Conservation (phyloP, 768 basidiomycete genomes). For the Lactarius trivialis region DNA sequence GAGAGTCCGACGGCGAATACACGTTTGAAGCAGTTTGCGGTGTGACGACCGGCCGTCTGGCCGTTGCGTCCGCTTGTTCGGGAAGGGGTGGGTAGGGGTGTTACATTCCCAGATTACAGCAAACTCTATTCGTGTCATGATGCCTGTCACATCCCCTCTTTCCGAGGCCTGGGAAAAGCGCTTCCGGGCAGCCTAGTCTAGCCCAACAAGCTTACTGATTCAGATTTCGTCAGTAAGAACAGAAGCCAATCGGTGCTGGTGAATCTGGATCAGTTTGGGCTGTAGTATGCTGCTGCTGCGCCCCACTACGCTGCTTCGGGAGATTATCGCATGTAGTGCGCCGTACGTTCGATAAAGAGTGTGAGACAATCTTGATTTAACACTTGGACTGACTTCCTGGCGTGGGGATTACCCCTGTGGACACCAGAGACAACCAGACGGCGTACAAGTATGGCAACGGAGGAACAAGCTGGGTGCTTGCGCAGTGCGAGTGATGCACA, state of each 20-base stretch:
- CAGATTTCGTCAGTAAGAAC: constrained; percentile 8
- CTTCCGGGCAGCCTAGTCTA: neutral
- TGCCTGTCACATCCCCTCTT: constrained; percentile 3
- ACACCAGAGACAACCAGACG: neutral
- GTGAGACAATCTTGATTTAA: neutral
- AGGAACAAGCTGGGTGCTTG: neutral
- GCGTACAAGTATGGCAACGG: neutral
- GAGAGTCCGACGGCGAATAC: neutral
- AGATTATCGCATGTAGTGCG: neutral
- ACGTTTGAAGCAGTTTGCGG: constrained; percentile 7
- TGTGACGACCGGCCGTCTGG: neutral
- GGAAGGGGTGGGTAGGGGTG: constrained; percentile 7
- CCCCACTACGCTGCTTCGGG: neutral
- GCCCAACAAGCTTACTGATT: constrained; percentile 7
- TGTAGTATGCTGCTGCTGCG: neutral
- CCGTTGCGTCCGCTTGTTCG: constrained; percentile 4
- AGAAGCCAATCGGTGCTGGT: constrained; percentile 13
- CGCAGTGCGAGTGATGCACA: neutral
- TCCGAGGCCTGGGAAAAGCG: neutral
- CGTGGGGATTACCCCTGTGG: neutral
- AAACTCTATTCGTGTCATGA: constrained; percentile 12
- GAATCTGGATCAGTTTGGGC: neutral
- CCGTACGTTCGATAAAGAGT: neutral
- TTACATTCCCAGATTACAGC: neutral
- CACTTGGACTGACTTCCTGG: neutral